phyloP scores from a whole-genome alignment of 2,329 filamentous ascomycete species.

The Talaromyces sp. region DNA sequence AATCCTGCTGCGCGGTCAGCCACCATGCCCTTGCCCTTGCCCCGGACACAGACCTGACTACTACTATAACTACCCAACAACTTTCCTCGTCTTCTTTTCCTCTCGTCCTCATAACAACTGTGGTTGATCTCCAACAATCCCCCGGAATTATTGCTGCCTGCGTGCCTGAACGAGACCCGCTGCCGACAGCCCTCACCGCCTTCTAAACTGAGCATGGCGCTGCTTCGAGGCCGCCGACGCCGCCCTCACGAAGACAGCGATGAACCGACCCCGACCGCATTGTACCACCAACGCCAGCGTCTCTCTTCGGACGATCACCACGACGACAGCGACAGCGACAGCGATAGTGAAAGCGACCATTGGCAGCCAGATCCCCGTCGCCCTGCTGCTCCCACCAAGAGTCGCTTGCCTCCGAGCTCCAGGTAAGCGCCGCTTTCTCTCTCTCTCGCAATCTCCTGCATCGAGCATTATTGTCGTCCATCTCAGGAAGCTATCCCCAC shows the following conservation, averaged over 20 bases:
- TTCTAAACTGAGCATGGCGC: not conserved
- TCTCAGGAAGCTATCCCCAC: not conserved
- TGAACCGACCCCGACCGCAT: slow-evolving; percentile 4
- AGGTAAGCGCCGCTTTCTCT: slow-evolving; percentile 7
- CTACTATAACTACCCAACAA: not conserved
- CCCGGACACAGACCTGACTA: not conserved
- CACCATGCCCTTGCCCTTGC: not conserved
- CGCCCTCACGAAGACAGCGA: not conserved
- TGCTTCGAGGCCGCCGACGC: not conserved
- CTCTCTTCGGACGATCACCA: slow-evolving; percentile 7
- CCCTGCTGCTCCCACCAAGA: slow-evolving; percentile 1
- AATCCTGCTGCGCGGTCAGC: not conserved
- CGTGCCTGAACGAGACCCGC: not conserved
- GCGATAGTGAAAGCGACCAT: slow-evolving; percentile 14
- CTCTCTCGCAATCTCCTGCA: not conserved
- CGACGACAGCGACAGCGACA: not conserved
- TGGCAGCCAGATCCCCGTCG: slow-evolving; percentile 16
- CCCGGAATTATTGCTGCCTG: not conserved
- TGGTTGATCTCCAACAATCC: not conserved
- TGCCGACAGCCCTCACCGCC: not conserved
- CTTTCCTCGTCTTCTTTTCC: not conserved
- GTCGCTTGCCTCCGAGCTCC: slow-evolving; percentile 1
- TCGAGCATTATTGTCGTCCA: not conserved
- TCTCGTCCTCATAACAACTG: not conserved
- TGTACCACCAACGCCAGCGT: slow-evolving; percentile 14